These are phyloP conservation scores for Volutella citrinella DNA, from an alignment of 2,329 filamentous ascomycete species.

Conservation along the genomic window DNA sequence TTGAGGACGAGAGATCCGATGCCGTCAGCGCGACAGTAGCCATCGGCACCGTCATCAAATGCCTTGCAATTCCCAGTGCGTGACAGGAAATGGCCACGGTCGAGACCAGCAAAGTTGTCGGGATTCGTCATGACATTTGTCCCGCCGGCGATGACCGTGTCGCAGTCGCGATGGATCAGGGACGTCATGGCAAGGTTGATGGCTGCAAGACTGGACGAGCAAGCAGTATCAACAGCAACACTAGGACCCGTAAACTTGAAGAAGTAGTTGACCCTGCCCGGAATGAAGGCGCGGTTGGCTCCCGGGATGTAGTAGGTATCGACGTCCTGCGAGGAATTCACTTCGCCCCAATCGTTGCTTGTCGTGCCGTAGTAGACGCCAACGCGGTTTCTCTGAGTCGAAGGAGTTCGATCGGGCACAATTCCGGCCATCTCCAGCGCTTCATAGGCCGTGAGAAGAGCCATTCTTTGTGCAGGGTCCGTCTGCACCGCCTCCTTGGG, in stretches of 20 bases:
- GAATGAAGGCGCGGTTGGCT: constrained; percentile 19
- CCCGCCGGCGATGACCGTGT: constrained; percentile 64
- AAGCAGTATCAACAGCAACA: constrained; percentile 70
- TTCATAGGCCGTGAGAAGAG: constrained; percentile 73
- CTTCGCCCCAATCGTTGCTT: constrained; percentile 74
- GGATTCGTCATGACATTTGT: constrained; percentile 64
- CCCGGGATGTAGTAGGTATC: constrained; percentile 54
- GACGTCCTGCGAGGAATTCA: constrained; percentile 69
- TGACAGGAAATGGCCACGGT: constrained; percentile 63
- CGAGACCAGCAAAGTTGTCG: constrained; percentile 62
- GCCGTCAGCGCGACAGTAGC: constrained; percentile 78
- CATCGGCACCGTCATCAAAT: constrained; percentile 76
- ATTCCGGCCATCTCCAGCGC: constrained; percentile 74
- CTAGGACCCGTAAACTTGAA: constrained; percentile 72
- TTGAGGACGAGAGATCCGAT: constrained; percentile 75
- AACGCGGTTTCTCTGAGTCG: constrained; percentile 58
- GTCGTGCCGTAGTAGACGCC: constrained; percentile 75
- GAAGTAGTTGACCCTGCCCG: constrained; percentile 56
- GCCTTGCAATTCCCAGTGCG: constrained; percentile 47
- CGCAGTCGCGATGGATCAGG: constrained; percentile 61
- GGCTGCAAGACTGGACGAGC: constrained; percentile 68
- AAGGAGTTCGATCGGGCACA: constrained; percentile 64
- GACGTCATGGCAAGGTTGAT: constrained; percentile 60
- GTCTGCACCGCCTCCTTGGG: constrained; percentile 72
- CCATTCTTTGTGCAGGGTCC: constrained; percentile 73